Evolutionary conservation across 305 asterid species (phyloP).

Genomic region (Fraxinus sp.): DNA sequence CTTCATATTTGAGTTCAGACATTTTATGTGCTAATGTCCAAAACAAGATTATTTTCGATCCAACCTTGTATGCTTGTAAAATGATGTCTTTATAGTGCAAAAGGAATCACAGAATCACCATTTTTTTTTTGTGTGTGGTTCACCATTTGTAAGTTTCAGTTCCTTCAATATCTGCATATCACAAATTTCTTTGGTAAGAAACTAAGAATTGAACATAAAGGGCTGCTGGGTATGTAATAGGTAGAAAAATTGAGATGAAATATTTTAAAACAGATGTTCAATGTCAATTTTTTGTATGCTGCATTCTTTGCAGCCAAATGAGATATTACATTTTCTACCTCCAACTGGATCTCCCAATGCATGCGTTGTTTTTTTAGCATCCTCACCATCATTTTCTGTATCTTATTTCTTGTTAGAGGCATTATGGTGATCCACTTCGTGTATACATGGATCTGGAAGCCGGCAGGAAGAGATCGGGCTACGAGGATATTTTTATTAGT

Average conservation of each 20-base stretch:
- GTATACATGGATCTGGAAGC: constrained; percentile 98
- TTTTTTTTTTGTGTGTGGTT: background rate
- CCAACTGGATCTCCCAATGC: background rate
- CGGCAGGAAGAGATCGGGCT: constrained; percentile 46
- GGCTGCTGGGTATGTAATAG: background rate
- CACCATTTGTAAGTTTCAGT: background rate
- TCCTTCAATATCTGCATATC: background rate
- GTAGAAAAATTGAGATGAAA: background rate
- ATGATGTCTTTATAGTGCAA: background rate
- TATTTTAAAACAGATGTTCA: background rate
- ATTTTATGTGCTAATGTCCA: background rate
- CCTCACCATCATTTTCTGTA: constrained; percentile 2
- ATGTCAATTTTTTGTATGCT: background rate
- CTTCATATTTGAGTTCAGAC: background rate
- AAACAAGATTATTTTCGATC: background rate
- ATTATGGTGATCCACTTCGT: constrained; percentile 73
- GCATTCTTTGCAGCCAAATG: background rate
- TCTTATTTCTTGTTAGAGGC: constrained; percentile 35
- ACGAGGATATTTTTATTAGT: constrained; percentile 35
- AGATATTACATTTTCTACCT: background rate
- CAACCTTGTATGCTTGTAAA: background rate
- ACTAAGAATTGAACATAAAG: background rate
- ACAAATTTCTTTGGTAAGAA: background rate
- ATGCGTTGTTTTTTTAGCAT: background rate
- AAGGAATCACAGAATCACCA: background rate